Base-by-base conservation (phyloP, 805 yeast species). In the Ogataea parapolymorpha region DNA sequence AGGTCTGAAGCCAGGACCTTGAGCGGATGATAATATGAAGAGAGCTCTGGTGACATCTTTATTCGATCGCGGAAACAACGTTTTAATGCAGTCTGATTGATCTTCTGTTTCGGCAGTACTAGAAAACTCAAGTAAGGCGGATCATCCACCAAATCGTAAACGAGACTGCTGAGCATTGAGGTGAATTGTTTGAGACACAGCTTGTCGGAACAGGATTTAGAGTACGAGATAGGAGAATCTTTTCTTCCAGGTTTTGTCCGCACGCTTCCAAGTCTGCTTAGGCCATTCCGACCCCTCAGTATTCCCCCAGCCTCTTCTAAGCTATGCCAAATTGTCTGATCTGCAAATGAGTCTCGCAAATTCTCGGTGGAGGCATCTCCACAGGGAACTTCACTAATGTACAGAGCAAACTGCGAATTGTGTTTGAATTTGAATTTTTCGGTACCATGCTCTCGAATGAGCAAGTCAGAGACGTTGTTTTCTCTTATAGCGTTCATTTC, bases 161-260 rank as follows among this genome's bases (percentile, higher is more conserved):
- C 71, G 6, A 74, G 36, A 4, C 75, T 55, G 50, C 74, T 81
- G 30, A 75, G 57, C 2, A 82, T 35, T 0, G 88, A 83, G 0
- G 68, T 66, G 26, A 66, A 62, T 57, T 87, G 96, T 44, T 72
- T 72, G 35, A 82, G 38, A 31, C 85, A 71, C 18, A 91, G 59
- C 54, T 91, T 91, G 59, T 91, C 98, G 1, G 95, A 79, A 58
- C 98, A 91, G 1, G 96, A 86, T 59, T 89, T 91, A 23, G 95
- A 85, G 35, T 74, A 61, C 0, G 95, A 75, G 4, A 79, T 48
- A 2, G 74, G 72, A 2, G 96, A 83, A 57, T 93, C 98, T 22
- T 70, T 59, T 37, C 98, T 62, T 2, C 99, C 99, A 0, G 98
- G 99, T 56, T 93, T 91, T 0, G 98, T 90, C 47, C 99, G 69